Conservation (phyloP, 1,284 basidiomycete genomes). For the Phellopilus nigrolimitatus region DNA sequence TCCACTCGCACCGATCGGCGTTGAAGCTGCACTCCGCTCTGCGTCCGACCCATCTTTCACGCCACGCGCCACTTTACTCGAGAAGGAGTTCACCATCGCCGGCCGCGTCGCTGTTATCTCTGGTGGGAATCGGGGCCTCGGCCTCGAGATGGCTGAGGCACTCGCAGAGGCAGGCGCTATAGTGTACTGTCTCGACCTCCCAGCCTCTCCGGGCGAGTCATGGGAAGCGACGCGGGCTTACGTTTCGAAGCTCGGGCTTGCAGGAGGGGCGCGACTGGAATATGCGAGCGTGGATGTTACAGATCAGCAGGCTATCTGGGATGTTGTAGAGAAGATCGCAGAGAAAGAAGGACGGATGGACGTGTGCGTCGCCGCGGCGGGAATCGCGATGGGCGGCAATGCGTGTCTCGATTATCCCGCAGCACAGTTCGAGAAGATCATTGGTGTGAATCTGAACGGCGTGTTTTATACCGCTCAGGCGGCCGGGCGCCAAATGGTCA, state of each 20-base stretch:
- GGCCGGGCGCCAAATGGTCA: constrained; percentile 70
- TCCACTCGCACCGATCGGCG: constrained; percentile 56
- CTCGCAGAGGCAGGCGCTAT: constrained; percentile 74
- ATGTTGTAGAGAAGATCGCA: constrained; percentile 54
- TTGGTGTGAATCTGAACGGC: constrained; percentile 73
- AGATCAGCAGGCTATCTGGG: constrained; percentile 55
- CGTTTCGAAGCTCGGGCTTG: constrained; percentile 39
- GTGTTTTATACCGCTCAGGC: constrained; percentile 77
- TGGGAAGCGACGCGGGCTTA: constrained; percentile 56
- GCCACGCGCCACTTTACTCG: constrained; percentile 42
- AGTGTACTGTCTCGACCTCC: constrained; percentile 76
- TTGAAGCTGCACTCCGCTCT: constrained; percentile 50
- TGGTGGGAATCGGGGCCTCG: constrained; percentile 77
- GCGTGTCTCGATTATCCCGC: constrained; percentile 69
- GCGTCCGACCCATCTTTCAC: constrained; percentile 31
- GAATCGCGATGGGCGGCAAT: constrained; percentile 61
- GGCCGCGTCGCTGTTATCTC: constrained; percentile 75
- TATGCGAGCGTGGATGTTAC: constrained; percentile 65
- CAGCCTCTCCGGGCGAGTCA: constrained; percentile 57
- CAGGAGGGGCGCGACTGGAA: constrained; percentile 45
- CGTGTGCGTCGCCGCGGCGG: no score
- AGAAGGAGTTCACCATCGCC: constrained; percentile 60
- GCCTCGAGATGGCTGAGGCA: constrained; percentile 77
- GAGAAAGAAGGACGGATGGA: constrained; percentile 63
- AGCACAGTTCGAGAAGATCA: constrained; percentile 60